Conservation (phyloP, 2,329 filamentous ascomycete genomes). For the Epichloe aotearoae region DNA sequence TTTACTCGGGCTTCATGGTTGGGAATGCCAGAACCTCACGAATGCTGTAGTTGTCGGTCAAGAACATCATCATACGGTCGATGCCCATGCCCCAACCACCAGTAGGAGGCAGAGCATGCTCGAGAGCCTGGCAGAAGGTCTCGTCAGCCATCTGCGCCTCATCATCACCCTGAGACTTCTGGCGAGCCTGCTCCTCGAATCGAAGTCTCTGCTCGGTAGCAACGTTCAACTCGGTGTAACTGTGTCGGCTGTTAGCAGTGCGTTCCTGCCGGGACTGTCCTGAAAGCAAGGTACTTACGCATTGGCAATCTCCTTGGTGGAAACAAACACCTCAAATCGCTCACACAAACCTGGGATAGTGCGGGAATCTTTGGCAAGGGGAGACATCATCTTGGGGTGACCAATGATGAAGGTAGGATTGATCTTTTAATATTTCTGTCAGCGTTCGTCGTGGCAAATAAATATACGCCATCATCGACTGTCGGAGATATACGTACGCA, state of each 20-base stretch:
- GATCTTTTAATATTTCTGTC: slow-evolving; percentile 25
- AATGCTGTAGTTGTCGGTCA: slow-evolving; percentile 87
- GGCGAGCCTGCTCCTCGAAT: slow-evolving; percentile 78
- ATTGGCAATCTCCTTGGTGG: slow-evolving; percentile 71
- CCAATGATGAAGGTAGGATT: slow-evolving; percentile 57
- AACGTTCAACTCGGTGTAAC: slow-evolving; percentile 84
- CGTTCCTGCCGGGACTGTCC: too few relatives aligned
- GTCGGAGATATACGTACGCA: slow-evolving; percentile 33
- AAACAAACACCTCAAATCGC: slow-evolving; percentile 91
- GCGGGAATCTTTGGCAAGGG: slow-evolving; percentile 91
- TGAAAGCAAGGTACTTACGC: slow-evolving; percentile 30
- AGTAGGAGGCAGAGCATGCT: slow-evolving; percentile 84
- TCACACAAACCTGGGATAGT: slow-evolving; percentile 74
- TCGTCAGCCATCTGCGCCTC: slow-evolving; percentile 94
- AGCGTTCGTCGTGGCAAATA: background rate
- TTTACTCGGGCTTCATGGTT: slow-evolving; percentile 64
- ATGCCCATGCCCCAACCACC: slow-evolving; percentile 96
- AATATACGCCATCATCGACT: background rate
- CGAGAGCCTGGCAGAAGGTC: slow-evolving; percentile 82
- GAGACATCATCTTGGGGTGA: slow-evolving; percentile 67
- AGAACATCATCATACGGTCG: slow-evolving; percentile 87
- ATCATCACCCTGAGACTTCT: slow-evolving; percentile 94
- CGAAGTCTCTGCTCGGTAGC: slow-evolving; percentile 86
- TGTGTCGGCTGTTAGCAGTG: slow-evolving; percentile 4
- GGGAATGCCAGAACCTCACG: slow-evolving; percentile 95